Percentiles rank a stretch among this genome's conserved stretches.
Evolutionary conservation across 495 filamentous ascomycete species (phyloP).

Genomic region (Halenospora varia): DNA sequence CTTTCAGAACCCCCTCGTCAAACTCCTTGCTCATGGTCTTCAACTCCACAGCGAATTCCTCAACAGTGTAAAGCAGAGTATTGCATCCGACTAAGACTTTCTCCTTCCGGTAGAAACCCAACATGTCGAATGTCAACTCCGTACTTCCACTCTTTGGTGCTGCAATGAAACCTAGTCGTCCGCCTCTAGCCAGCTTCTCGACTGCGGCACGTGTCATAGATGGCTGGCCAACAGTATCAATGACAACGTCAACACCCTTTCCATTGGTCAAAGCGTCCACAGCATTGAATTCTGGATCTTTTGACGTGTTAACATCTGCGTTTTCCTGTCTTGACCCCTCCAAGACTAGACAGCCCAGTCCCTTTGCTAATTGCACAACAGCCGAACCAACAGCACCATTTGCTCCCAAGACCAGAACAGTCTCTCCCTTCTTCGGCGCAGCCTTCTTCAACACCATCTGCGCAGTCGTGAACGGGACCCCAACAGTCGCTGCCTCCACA

Average conservation of each 20-base stretch:
- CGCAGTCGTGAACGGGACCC: slow-evolving; percentile 35
- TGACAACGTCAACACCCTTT: slow-evolving; percentile 31
- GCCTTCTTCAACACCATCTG: slow-evolving; percentile 25
- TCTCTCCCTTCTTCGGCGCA: slow-evolving; percentile 25
- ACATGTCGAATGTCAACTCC: slow-evolving; percentile 27
- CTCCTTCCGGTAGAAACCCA: slow-evolving; percentile 29
- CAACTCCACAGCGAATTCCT: slow-evolving; percentile 19
- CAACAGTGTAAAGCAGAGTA: slow-evolving; percentile 20
- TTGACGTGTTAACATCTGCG: slow-evolving; percentile 29
- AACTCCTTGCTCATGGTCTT: slow-evolving; percentile 17
- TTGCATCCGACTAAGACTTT: slow-evolving; percentile 29
- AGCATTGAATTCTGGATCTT: slow-evolving; percentile 25
- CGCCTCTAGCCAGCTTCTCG: slow-evolving; percentile 22
- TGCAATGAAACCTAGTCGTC: slow-evolving; percentile 28
- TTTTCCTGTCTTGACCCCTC: slow-evolving; percentile 23
- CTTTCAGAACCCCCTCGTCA: slow-evolving; percentile 24
- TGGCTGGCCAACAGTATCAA: slow-evolving; percentile 33
- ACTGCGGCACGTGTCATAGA: slow-evolving; percentile 24
- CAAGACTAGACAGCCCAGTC: slow-evolving; percentile 27
- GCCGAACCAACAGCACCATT: slow-evolving; percentile 34
- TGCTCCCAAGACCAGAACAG: slow-evolving; percentile 33
- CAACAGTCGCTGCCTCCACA: slow-evolving; percentile 28
- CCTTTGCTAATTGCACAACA: slow-evolving; percentile 29
- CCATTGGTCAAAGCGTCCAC: slow-evolving; percentile 29
- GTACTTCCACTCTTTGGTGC: slow-evolving; percentile 25